These are phyloP conservation scores for Eucalyptus sp. DNA, from an alignment of 345 rosid species.

Conservation along the genomic window DNA sequence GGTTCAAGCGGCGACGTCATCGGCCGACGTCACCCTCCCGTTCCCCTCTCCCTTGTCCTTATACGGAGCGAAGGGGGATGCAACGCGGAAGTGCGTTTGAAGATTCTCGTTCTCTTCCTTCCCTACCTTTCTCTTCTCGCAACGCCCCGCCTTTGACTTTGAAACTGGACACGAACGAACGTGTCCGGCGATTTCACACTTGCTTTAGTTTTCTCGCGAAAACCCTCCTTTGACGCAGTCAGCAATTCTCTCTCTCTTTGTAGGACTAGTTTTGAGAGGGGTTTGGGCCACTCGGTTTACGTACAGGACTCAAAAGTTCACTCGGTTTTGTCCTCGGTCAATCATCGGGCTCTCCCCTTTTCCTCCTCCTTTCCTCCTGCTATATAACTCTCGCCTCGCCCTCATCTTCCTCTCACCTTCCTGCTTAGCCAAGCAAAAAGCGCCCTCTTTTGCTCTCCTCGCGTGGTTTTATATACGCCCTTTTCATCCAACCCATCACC, in stretches of 20 bases:
- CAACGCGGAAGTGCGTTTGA: slow-evolving; percentile 26
- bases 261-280: neutral
- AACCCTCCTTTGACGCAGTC: slow-evolving; percentile 1
- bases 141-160: neutral
- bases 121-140: neutral
- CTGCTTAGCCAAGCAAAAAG: neutral
- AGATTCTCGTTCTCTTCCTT: neutral
- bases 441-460: neutral
- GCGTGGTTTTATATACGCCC: neutral
- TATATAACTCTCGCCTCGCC: neutral
- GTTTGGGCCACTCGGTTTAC: neutral
- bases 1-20: neutral
- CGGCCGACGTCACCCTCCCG: neutral
- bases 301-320: neutral
- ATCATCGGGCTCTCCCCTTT: neutral
- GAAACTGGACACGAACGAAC: neutral
- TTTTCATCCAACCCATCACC: neutral
- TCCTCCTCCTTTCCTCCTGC: neutral
- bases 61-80: neutral
- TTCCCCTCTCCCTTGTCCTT: neutral
- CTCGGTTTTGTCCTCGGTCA: neutral
- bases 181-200: neutral
- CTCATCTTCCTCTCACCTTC: neutral
- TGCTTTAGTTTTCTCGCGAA: neutral
- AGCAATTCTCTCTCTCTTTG: neutral